phyloP scores from a whole-genome alignment of 208 protist species.

The Leishmania lainsoni region DNA sequence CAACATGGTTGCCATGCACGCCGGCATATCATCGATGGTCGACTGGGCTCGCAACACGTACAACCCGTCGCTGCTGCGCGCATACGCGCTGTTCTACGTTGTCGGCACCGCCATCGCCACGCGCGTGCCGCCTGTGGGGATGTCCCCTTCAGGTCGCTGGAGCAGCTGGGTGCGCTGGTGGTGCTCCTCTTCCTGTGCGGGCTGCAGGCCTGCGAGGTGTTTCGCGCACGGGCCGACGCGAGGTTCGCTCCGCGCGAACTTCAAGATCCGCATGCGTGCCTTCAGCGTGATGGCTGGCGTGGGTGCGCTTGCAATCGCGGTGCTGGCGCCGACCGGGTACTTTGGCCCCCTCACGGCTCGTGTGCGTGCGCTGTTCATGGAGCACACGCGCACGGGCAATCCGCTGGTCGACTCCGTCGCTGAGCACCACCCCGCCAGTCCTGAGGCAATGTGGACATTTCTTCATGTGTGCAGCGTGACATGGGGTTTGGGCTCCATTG shows the following conservation, averaged over 20 bases:
- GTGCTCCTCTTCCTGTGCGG: slow-evolving; percentile 70
- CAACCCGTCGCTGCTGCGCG: no score
- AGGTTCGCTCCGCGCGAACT: slow-evolving; percentile 30
- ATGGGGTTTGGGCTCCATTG: not conserved
- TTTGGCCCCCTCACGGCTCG: slow-evolving; percentile 59
- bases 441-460: no score
- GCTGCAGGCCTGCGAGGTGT: slow-evolving; percentile 37
- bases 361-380: slow-evolving; percentile 70
- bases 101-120: slow-evolving; percentile 93
- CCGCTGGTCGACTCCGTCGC: slow-evolving; percentile 68
- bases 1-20: no score
- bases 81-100: no score
- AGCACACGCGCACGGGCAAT: slow-evolving; percentile 78
- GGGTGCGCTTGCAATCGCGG: slow-evolving; percentile 25
- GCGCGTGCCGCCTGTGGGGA: slow-evolving; percentile 95
- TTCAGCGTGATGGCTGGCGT: slow-evolving; percentile 28
- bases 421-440: no score
- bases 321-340: slow-evolving; percentile 50
- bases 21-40: no score
- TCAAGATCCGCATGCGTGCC: slow-evolving; percentile 37
- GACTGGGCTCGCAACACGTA: no score
- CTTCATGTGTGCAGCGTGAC: no score
- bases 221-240: slow-evolving; percentile 21
- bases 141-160: slow-evolving; percentile 93
- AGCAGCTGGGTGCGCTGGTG: slow-evolving; percentile 94